Conservation (phyloP, 2,329 filamentous ascomycete genomes). For the Ceratocystis ficicola region DNA sequence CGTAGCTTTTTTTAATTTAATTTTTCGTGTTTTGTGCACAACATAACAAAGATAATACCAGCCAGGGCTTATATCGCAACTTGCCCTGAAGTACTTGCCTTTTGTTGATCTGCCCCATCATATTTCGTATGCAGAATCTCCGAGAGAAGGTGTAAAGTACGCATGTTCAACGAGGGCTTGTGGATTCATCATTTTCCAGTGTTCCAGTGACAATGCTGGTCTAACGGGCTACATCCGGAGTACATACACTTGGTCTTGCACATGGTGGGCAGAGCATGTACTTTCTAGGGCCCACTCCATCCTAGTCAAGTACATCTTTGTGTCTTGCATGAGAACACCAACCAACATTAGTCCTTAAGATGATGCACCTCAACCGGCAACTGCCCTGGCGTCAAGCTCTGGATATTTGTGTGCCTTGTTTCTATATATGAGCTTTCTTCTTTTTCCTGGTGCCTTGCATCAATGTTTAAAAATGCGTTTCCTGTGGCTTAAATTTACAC, state of each 20-base stretch:
- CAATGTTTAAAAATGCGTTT: neutral
- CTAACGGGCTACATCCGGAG: neutral
- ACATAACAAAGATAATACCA: neutral
- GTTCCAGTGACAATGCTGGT: neutral
- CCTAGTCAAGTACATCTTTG: neutral
- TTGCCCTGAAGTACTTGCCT: slow-evolving; percentile 7
- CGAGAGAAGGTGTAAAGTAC: neutral
- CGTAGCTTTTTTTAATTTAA: neutral
- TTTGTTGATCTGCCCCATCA: neutral
- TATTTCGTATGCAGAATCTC: neutral
- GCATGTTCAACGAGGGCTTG: neutral
- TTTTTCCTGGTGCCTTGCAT: neutral
- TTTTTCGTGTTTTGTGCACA: slow-evolving; percentile 2
- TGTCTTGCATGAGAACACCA: neutral
- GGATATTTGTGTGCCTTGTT: neutral
- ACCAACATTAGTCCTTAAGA: neutral
- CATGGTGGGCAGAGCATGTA: neutral
- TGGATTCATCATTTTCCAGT: neutral
- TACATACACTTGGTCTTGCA: neutral
- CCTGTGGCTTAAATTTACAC: neutral
- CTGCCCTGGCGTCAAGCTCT: neutral
- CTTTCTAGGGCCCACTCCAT: neutral
- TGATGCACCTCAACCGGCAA: neutral
- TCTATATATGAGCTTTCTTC: neutral
- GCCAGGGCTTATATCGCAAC: neutral